A percentile compares a stretch with the other conserved stretches of the same genome.
phyloP scores from a whole-genome alignment of 306 rosid species.

The Mimosa bimucronata region DNA sequence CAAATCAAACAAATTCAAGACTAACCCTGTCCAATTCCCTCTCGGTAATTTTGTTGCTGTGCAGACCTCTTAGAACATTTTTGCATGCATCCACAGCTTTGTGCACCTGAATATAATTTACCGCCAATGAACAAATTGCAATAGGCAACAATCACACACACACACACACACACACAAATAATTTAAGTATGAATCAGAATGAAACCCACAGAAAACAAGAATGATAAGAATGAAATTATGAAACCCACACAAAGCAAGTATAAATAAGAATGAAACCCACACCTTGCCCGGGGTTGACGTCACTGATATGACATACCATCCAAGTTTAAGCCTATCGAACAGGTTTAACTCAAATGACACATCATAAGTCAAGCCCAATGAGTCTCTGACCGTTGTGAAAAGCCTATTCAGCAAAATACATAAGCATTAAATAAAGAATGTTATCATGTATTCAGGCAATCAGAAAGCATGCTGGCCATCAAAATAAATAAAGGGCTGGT shows the following conservation, averaged over 20 bases:
- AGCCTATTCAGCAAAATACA: conserved; percentile 66
- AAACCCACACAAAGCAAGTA: not conserved
- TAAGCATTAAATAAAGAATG: conserved; percentile 9
- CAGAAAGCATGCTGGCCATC: conserved; percentile 18
- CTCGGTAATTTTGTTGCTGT: conserved; percentile 83
- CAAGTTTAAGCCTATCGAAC: conserved; percentile 89
- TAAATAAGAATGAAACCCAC: conserved; percentile 43
- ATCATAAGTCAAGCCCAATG: conserved; percentile 95
- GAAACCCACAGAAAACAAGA: not conserved
- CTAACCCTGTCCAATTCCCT: conserved; percentile 98
- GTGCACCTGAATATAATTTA: conserved; percentile 65
- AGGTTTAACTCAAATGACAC: conserved; percentile 92
- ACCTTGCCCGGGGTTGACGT: conserved; percentile 98
- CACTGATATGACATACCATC: conserved; percentile 98
- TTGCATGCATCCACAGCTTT: conserved; percentile 99
- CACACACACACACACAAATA: too few relatives aligned
- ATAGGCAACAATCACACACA: conserved; percentile 14
- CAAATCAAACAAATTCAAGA: conserved; percentile 28
- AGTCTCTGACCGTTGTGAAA: conserved; percentile 92
- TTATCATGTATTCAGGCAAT: conserved; percentile 1
- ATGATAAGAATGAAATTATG: conserved; percentile 40
- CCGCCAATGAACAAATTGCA: conserved; percentile 36
- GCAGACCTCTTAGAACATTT: conserved; percentile 92
- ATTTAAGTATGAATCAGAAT: conserved; percentile 26
- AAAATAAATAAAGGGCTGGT: not conserved